A percentile compares a stretch with the other conserved stretches of the same genome.
Conservation (phyloP, 2,329 filamentous ascomycete species). For the Cadophora gregata region DNA sequence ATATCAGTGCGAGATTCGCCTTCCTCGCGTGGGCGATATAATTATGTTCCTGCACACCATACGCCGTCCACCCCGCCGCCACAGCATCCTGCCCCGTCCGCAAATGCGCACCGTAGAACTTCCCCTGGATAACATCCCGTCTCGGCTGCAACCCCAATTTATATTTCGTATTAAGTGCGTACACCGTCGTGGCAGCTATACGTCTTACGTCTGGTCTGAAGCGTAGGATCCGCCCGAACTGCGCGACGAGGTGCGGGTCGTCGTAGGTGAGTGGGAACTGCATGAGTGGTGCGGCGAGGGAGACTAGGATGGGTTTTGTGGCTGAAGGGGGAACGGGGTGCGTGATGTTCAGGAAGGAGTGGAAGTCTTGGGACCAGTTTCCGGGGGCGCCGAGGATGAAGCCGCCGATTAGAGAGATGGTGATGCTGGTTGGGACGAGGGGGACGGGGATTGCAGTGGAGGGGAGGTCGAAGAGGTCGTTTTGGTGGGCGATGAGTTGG, state of each 20-base stretch:
- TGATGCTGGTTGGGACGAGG: constrained; percentile 15
- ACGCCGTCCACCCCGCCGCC: constrained; percentile 46
- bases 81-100: constrained; percentile 46
- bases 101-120: constrained; percentile 48
- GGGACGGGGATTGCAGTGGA: constrained; percentile 18
- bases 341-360: constrained; percentile 18
- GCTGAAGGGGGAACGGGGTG: constrained; percentile 17
- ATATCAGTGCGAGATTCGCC: constrained; percentile 44
- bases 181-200: constrained; percentile 44
- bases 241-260: constrained; percentile 39
- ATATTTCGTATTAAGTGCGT: constrained; percentile 40
- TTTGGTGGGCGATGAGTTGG: constrained; percentile 18
- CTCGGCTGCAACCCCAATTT: constrained; percentile 35
- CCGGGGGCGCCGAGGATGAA: constrained; percentile 21
- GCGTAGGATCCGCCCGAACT: constrained; percentile 49
- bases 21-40: constrained; percentile 44
- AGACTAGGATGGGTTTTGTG: constrained; percentile 23
- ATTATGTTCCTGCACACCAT: constrained; percentile 44
- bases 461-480: constrained; percentile 30
- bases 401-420: constrained; percentile 14
- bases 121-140: constrained; percentile 33
- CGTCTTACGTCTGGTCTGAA: constrained; percentile 21
- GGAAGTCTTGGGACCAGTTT: constrained; percentile 21
- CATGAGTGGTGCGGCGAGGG: constrained; percentile 24
- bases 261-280: constrained; percentile 46